These are phyloP conservation scores for Xylariaceae sp. DNA, from an alignment of 2,329 filamentous ascomycete genomes.

Conservation along the genomic window DNA sequence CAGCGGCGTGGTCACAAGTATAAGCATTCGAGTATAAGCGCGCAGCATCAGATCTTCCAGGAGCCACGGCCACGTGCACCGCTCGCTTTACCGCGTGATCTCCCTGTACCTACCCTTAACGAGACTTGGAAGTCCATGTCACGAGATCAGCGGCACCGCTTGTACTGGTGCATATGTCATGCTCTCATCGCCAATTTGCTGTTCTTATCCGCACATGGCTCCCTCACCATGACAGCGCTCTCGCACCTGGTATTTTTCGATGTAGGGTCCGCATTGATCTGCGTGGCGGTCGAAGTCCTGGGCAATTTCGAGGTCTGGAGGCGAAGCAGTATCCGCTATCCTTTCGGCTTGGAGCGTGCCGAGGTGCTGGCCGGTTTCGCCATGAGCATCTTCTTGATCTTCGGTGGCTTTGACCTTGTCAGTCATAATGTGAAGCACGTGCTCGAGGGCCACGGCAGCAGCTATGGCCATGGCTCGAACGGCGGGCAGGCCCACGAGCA, in stretches of 20 bases:
- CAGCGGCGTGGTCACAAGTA: slow-evolving; percentile 94
- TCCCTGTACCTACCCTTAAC: slow-evolving; percentile 82
- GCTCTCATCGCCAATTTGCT: slow-evolving; percentile 77
- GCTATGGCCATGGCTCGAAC: slow-evolving; percentile 52
- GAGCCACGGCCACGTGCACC: slow-evolving; percentile 83
- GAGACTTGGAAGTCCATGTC: slow-evolving; percentile 92
- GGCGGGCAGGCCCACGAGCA: slow-evolving; percentile 63
- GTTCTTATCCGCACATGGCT: slow-evolving; percentile 79
- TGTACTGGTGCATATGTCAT: slow-evolving; percentile 89
- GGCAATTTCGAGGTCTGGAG: slow-evolving; percentile 98
- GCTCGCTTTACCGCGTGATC: slow-evolving; percentile 81
- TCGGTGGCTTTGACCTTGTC: slow-evolving; percentile 93
- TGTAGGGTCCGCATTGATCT: slow-evolving; percentile 84
- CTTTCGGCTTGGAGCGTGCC: slow-evolving; percentile 85
- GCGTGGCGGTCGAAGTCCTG: slow-evolving; percentile 86
- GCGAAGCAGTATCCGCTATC: slow-evolving; percentile 84
- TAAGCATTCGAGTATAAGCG: slow-evolving; percentile 90
- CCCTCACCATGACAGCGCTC: slow-evolving; percentile 83
- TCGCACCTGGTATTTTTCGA: slow-evolving; percentile 95
- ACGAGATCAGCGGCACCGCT: slow-evolving; percentile 73
- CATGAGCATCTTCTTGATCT: slow-evolving; percentile 93
- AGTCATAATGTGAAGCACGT: slow-evolving; percentile 91
- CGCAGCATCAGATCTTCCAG: slow-evolving; percentile 89
- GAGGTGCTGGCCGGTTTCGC: slow-evolving; percentile 95
- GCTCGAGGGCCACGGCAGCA: slow-evolving; percentile 64